These are phyloP conservation scores for Wickerhamiella bombiphila DNA, from an alignment of 805 yeast genomes.

Conservation along the genomic window DNA sequence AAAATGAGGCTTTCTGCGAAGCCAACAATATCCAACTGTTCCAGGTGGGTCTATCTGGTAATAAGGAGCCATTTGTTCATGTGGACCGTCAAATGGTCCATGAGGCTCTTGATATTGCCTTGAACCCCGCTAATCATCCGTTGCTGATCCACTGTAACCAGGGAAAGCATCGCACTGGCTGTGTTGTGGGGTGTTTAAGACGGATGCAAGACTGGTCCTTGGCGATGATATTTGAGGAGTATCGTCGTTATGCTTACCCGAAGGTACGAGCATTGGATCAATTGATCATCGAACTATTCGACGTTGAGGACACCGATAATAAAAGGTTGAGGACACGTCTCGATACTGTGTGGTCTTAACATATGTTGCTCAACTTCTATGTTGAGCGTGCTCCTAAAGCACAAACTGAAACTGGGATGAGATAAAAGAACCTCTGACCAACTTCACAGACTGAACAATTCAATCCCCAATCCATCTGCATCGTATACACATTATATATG, in stretches of 20 bases:
- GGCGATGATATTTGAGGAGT: slow-evolving; percentile 90
- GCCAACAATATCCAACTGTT: slow-evolving; percentile 51
- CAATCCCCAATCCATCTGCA: too few species aligned
- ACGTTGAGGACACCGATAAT: slow-evolving; percentile 31
- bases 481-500: too few species aligned
- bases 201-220: slow-evolving; percentile 84
- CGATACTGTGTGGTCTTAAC: too few species aligned
- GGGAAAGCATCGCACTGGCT: slow-evolving; percentile 95
- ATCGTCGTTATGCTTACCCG: slow-evolving; percentile 86
- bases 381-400: too few species aligned
- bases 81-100: slow-evolving; percentile 52
- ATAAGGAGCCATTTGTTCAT: slow-evolving; percentile 37
- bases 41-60: slow-evolving; percentile 89
- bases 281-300: slow-evolving; percentile 83
- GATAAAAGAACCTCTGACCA: too few species aligned
- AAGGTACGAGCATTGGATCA: slow-evolving; percentile 92
- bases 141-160: slow-evolving; percentile 86
- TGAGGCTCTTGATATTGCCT: slow-evolving; percentile 63
- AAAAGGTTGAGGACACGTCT: too few species aligned
- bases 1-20: slow-evolving; percentile 49
- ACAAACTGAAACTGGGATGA: too few species aligned
- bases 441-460: too few species aligned
- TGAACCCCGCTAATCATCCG: slow-evolving; percentile 83
- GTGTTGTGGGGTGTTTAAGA: slow-evolving; percentile 84
- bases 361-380: too few species aligned